phyloP scores from a whole-genome alignment of 371 early-diverging fungal genomes.

The Mucor mucedo region DNA sequence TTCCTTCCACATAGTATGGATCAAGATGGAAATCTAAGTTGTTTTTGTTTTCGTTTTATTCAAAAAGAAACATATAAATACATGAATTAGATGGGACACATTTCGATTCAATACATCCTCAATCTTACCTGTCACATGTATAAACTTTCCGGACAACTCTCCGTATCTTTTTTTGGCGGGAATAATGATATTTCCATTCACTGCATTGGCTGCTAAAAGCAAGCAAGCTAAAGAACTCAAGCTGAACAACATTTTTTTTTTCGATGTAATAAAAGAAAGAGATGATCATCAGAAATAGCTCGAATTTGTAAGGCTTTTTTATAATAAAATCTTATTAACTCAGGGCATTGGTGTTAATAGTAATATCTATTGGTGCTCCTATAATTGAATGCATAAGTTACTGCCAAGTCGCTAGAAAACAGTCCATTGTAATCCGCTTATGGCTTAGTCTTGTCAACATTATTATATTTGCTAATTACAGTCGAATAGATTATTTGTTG shows the following conservation, averaged over 20 bases:
- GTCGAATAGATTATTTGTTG: too few species aligned
- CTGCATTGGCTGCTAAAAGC: not conserved
- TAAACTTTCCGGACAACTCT: constrained; percentile 36
- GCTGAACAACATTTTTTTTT: not conserved
- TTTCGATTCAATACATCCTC: too few species aligned
- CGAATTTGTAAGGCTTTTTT: too few species aligned
- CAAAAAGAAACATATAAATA: too few species aligned
- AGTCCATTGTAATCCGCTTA: too few species aligned
- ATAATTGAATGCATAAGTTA: not conserved
- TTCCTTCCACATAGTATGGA: constrained; percentile 27
- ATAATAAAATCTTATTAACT: not conserved
- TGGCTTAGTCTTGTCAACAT: too few species aligned
- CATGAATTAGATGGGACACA: too few species aligned
- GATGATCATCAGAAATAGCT: not conserved
- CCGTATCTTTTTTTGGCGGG: constrained; percentile 1
- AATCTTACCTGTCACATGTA: constrained; percentile 48
- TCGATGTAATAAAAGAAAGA: not conserved
- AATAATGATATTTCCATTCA: constrained; percentile 4
- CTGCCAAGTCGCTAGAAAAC: not conserved
- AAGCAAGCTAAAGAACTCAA: constrained; percentile 1
- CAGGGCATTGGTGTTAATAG: not conserved
- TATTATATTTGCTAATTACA: too few species aligned
- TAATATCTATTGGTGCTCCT: not conserved
- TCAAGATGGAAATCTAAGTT: constrained; percentile 46
- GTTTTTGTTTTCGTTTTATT: not conserved